Conservation (phyloP, 305 asterid species). For the Fraxinus dipetala region DNA sequence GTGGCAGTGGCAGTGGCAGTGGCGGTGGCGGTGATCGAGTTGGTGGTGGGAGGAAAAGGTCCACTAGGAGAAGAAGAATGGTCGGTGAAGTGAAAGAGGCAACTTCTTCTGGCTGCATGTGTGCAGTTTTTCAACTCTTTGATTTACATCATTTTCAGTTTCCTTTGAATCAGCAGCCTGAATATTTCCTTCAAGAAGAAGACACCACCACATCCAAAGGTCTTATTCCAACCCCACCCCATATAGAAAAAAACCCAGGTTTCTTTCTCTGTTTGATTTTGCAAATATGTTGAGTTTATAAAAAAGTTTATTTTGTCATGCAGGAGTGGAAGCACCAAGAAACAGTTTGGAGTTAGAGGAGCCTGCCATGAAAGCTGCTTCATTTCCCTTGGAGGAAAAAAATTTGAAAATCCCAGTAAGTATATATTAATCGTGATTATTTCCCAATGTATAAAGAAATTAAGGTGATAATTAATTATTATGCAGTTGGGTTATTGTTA, state of each 20-base stretch:
- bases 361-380: slow-evolving; percentile 26
- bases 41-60: slow-evolving; percentile 23
- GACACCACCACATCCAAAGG: slow-evolving; percentile 25
- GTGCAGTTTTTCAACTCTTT: slow-evolving; percentile 71
- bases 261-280: neutral
- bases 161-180: slow-evolving; percentile 46
- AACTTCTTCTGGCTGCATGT: slow-evolving; percentile 72
- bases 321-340: slow-evolving; percentile 84
- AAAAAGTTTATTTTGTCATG: neutral
- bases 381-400: slow-evolving; percentile 27
- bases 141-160: slow-evolving; percentile 55
- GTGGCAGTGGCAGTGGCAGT: neutral
- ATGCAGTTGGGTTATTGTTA: neutral
- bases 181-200: slow-evolving; percentile 33
- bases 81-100: slow-evolving; percentile 16
- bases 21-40: neutral
- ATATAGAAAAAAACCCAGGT: slow-evolving; percentile 17
- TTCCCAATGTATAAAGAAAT: slow-evolving; percentile 29
- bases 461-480: neutral
- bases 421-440: slow-evolving; percentile 5
- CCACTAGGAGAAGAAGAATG: slow-evolving; percentile 29
- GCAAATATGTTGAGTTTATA: neutral
- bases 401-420: slow-evolving; percentile 58
- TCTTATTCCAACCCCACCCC: slow-evolving; percentile 12
- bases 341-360: slow-evolving; percentile 73